Evolutionary conservation across 2,329 filamentous ascomycete species (phyloP), one percentile per base, ranked within the genome.

Genomic region (Aureobasidium namibiae): DNA sequence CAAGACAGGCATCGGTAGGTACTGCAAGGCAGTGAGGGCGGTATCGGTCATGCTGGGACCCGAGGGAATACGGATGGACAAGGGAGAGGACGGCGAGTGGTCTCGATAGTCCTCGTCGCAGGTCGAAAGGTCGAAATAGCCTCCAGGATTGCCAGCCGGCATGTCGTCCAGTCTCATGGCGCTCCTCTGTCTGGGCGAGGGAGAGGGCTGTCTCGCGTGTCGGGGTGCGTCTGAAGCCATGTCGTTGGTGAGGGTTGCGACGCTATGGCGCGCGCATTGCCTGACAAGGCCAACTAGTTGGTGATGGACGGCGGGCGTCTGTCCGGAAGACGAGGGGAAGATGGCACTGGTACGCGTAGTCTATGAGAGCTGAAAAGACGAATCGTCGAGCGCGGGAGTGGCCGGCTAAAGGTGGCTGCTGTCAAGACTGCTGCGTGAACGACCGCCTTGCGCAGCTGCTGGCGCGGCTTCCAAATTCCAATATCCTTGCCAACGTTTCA

Each of bases 1-100:
- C 36, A 91, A 70, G 4, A 89, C 70, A 0, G 88, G 88, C 48
- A 89, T 82, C 0, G 88, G 89, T 5, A 92, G 76, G 67, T 88
- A 90, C 67, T 89, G 86, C 72, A 92, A 75, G 5, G 87, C 84
- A 1, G 84, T 81, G 61, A 89, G 83, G 23, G 86, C 84, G 53
- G 73, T 69, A 45, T 69, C 69, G n/a, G 69, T 62, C 39, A 67
- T 66, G 21, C 61, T 59, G 48, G 67, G 68, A 4, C 58, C 52
- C 14, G 69, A 70, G 16, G 70, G 70, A 6, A 73, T 68, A 21
- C 63, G 62, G 33, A 73, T 72, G 16, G 67, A 67, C 39, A 73
- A 60, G 8, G 69, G 58, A 16, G 60, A 60, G 2, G 53, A 38
- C 1, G 62, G 60, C 29, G 62, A 63, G 24, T 56, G 52, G 45